Evolutionary conservation across 495 filamentous ascomycete species (phyloP).

Genomic region (Evansstolkia leycettana): DNA sequence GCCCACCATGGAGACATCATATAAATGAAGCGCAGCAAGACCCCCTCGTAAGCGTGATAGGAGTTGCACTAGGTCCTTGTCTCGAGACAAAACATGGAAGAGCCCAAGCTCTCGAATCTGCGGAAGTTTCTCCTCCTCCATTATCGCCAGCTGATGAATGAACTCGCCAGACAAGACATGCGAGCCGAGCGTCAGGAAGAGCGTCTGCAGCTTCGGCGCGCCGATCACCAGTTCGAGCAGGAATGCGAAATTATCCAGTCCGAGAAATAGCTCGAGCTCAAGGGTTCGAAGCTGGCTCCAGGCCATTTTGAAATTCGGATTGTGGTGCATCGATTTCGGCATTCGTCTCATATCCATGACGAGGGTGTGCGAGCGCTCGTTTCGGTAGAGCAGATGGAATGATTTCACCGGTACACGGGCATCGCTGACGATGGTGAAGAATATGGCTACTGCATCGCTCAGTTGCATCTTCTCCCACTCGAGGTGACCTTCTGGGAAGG

Average conservation of each 20-base stretch:
- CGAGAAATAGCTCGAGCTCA: constrained; percentile 16
- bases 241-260: constrained; percentile 17
- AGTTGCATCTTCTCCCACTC: constrained; percentile 6
- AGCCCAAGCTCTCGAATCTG: constrained; percentile 12
- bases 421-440: constrained; percentile 14
- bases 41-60: constrained; percentile 6
- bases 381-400: constrained; percentile 16
- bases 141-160: constrained; percentile 16
- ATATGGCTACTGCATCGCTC: constrained; percentile 13
- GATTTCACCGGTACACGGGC: constrained; percentile 11
- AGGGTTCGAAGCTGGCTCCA: constrained; percentile 3
- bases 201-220: constrained; percentile 12
- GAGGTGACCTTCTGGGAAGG: constrained; percentile 17
- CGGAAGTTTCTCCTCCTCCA: constrained; percentile 8
- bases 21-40: constrained; percentile 8
- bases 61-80: constrained; percentile 9
- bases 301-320: constrained; percentile 11
- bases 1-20: constrained; percentile 13
- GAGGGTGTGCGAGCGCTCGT: constrained; percentile 14
- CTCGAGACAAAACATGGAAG: constrained; percentile 9
- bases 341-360: constrained; percentile 21
- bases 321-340: constrained; percentile 16
- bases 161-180: constrained; percentile 16
- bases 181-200: constrained; percentile 13
- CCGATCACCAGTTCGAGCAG: constrained; percentile 15